Evolutionary conservation across 1,139 yeast species (phyloP), one percentile per base, ranked within the genome.

Genomic region (Sugiyamaella pinicola): DNA sequence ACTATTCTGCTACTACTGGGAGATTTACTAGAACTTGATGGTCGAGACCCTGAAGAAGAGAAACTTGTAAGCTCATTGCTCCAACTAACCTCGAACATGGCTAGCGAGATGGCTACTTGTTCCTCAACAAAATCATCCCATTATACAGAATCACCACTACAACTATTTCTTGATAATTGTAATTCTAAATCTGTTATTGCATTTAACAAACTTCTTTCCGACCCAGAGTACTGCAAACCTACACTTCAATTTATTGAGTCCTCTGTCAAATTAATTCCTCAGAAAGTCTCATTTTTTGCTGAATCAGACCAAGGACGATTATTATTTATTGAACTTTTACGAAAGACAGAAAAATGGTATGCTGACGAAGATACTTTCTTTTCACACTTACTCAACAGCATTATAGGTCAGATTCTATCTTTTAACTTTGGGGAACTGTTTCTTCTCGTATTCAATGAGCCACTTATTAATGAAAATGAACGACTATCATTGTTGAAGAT

Each of bases 71-170:
- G 35, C 8, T 47, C 61, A 2, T 21, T 54, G 12, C 42, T 56
- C 22, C 64, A 61, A 48, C 56, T 61, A 33, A 39, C 58, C 17
- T 60, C 65, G 19, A 64, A 64, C 37, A 41, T 56, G 46, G 39
- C 56, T 9, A 48, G 37, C 22, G 55, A 52, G 26, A 51, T 54
- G 46, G 37, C 33, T 13, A 33, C 38, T 10, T 26, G 31, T 26
- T 33, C 33, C 4, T 15, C 37, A 21, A 4, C n/a, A 10, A 9
- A 24, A 6, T 8, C 17, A 2, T 29, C 24, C 12, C 12, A n/a
- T 13, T 18, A 4, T 17, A 17, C 18, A 41, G 26, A 35, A 35
- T 40, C 49, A 5, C 43, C 47, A 8, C 43, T 47, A 40, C 45
- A 35, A 17, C 12, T 44, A 15, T 12, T 49, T 12, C 26, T 44